A percentile compares a stretch with the other conserved stretches of the same genome.
Conservation (phyloP, 23 red algal genomes). For the Gracilaria gracilis region DNA sequence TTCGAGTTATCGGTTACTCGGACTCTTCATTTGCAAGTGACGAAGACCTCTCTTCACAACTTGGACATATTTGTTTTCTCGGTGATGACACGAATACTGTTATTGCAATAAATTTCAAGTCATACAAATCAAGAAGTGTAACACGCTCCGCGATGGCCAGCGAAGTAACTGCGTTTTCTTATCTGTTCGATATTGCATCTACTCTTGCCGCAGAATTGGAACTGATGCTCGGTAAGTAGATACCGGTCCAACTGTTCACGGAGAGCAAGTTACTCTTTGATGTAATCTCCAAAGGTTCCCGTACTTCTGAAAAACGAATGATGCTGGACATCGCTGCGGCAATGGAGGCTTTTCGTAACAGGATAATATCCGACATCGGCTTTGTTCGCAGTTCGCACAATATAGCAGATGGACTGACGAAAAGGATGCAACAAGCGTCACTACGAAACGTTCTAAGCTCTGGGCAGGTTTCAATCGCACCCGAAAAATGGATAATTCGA, state of each 20-base stretch:
- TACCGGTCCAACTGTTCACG: slow-evolving; percentile 35
- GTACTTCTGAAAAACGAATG: slow-evolving; percentile 42
- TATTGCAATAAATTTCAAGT: neutral
- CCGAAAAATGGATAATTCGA: slow-evolving; percentile 40
- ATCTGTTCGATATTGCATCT: slow-evolving; percentile 20
- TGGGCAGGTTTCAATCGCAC: neutral
- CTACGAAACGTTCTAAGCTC: neutral
- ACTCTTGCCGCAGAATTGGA: slow-evolving; percentile 6
- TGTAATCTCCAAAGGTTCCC: slow-evolving; percentile 21
- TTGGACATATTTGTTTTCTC: neutral
- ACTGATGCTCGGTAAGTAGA: neutral
- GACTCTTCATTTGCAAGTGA: slow-evolving; percentile 4
- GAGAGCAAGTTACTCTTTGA: slow-evolving; percentile 43
- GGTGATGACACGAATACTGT: neutral
- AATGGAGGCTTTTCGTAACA: slow-evolving; percentile 13
- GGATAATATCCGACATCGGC: slow-evolving; percentile 22
- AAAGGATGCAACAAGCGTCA: slow-evolving; percentile 12
- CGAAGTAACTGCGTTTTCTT: neutral
- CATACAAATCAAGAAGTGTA: neutral
- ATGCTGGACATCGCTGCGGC: slow-evolving; percentile 51
- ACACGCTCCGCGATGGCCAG: slow-evolving; percentile 12
- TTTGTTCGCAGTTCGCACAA: slow-evolving; percentile 31
- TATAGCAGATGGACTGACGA: slow-evolving; percentile 33
- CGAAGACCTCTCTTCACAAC: neutral
- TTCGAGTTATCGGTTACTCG: neutral